Conservation (phyloP, 2,329 filamentous ascomycete species). For the Endoconidiophora polonica region DNA sequence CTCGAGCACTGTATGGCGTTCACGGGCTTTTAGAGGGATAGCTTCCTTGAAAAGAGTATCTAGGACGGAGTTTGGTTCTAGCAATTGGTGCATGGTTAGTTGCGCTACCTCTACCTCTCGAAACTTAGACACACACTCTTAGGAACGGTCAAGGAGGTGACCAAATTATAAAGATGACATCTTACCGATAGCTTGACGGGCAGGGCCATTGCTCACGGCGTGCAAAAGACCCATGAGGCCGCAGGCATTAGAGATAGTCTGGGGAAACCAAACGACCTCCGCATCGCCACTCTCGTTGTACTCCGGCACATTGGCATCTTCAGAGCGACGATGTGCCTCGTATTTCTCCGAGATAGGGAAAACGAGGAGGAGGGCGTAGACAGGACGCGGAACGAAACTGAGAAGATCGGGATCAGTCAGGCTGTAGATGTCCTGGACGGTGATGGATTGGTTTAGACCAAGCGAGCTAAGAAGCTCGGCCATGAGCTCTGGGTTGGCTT, state of each 20-base stretch:
- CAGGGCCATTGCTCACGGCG: constrained; percentile 60
- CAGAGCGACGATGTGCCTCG: constrained; percentile 55
- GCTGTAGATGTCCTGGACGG: constrained; percentile 82
- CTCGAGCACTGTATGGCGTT: constrained; percentile 62
- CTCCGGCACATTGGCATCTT: constrained; percentile 47
- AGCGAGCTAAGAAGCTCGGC: constrained; percentile 66
- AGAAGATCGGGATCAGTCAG: constrained; percentile 75
- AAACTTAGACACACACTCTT: constrained; percentile 7
- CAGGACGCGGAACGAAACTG: constrained; percentile 73
- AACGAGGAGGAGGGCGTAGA: constrained; percentile 75
- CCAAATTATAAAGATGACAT: constrained; percentile 13
- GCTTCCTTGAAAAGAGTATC: constrained; percentile 50
- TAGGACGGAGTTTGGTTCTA: constrained; percentile 38
- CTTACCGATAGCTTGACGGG: constrained; percentile 42
- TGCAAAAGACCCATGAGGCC: constrained; percentile 81
- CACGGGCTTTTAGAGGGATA: constrained; percentile 47
- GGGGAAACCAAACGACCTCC: constrained; percentile 85
- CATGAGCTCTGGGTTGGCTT: constrained; percentile 79
- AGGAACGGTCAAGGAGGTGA: not conserved
- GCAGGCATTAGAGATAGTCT: constrained; percentile 89
- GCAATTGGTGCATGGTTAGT: not conserved
- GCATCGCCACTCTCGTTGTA: constrained; percentile 50
- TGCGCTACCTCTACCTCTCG: not conserved
- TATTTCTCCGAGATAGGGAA: constrained; percentile 73
- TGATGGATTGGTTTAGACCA: constrained; percentile 59